Conservation (phyloP, 257 asterid genomes). For the Solanum acaule region DNA sequence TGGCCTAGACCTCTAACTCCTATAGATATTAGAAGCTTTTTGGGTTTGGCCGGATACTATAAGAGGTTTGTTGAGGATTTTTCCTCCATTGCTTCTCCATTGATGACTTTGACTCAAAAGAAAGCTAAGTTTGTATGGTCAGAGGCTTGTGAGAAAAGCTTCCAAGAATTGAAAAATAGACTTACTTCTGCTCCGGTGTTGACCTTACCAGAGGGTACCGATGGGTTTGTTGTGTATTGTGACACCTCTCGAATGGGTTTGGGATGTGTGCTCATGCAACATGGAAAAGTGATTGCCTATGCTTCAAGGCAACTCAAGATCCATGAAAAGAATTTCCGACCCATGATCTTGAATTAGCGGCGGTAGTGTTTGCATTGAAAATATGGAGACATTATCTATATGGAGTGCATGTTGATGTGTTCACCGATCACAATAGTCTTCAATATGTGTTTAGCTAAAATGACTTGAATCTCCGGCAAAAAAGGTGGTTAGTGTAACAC, state of each 20-base stretch:
- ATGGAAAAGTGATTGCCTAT: background rate
- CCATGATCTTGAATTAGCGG: background rate
- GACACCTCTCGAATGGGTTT: background rate
- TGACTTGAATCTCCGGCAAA: background rate
- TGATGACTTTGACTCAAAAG: background rate
- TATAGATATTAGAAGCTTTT: too few species aligned
- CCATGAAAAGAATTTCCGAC: background rate
- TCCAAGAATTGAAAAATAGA: too few species aligned
- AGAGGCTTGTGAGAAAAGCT: background rate
- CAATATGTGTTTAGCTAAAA: background rate
- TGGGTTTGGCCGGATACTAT: background rate
- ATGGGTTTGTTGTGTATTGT: background rate
- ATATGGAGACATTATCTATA: background rate
- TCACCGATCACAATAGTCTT: background rate
- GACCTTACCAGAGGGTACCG: background rate
- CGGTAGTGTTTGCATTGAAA: background rate
- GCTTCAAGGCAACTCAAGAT: background rate
- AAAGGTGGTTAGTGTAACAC: background rate
- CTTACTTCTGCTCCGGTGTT: background rate
- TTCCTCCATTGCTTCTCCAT: background rate
- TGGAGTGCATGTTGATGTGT: background rate
- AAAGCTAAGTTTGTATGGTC: background rate
- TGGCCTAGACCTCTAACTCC: background rate
- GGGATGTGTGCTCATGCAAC: background rate
- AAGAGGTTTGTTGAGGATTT: background rate